These are phyloP conservation scores for Botrytis sinoallii DNA, from an alignment of 2,329 filamentous ascomycete species.

Conservation along the genomic window DNA sequence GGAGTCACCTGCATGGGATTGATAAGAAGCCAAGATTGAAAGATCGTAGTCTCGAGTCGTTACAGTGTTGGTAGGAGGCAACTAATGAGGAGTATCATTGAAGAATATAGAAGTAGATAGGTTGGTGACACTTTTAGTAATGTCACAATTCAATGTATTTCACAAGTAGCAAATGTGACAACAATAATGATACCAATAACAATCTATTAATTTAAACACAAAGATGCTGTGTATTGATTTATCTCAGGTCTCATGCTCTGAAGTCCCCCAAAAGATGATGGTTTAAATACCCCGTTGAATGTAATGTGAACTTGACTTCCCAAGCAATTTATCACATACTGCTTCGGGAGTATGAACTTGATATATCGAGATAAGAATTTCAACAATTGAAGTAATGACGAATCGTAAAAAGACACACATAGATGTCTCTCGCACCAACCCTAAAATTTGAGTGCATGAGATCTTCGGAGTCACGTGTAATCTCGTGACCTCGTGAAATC, in stretches of 20 bases:
- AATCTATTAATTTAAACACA: background rate
- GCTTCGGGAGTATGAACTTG: background rate
- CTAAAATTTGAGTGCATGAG: background rate
- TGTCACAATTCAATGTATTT: background rate
- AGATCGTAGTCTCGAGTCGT: background rate
- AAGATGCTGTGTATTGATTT: background rate
- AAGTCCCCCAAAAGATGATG: background rate
- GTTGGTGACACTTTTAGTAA: background rate
- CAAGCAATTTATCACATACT: background rate
- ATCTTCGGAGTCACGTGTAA: accelerated
- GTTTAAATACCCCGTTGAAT: background rate
- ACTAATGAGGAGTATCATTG: background rate
- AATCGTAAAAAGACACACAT: background rate
- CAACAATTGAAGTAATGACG: background rate
- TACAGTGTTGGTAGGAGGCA: background rate
- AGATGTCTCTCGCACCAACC: background rate
- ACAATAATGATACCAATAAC: background rate
- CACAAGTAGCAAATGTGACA: background rate
- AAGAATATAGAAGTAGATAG: background rate
- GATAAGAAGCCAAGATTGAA: background rate
- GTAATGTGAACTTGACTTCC: background rate
- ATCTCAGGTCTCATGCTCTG: background rate
- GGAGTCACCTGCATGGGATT: background rate
- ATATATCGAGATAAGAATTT: background rate
- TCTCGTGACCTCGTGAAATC: background rate